Percentiles rank a stretch among this genome's conserved stretches.
These are phyloP conservation scores for Heliosperma pusillum DNA, from an alignment of 148 eudicot genomes.

Conservation along the genomic window DNA sequence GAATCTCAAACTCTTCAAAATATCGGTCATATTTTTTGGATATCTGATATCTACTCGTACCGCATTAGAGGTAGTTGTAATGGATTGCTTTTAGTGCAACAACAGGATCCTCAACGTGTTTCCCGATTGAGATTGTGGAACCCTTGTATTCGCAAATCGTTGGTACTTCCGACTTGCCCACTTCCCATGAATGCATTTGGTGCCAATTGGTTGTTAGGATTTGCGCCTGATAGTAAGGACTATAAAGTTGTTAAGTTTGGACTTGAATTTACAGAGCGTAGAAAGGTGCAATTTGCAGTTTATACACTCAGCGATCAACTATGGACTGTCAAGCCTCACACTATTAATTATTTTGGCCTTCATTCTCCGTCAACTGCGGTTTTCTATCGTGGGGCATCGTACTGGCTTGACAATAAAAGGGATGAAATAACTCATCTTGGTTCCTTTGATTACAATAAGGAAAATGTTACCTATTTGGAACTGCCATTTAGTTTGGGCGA, in stretches of 20 bases:
- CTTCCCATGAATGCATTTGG: background rate
- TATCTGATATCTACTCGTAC: no score
- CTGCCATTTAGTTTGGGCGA: background rate
- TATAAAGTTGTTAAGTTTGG: background rate
- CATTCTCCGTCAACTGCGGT: background rate
- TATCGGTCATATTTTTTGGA: no score
- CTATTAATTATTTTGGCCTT: background rate
- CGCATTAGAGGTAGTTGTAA: background rate
- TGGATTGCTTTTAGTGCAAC: background rate
- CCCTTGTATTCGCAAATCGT: background rate
- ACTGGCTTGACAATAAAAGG: background rate
- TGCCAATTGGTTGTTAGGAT: background rate
- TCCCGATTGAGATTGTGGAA: background rate
- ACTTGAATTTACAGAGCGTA: background rate
- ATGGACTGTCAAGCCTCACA: background rate
- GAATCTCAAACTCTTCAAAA: no score
- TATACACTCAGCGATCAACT: no score
- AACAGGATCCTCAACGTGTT: background rate
- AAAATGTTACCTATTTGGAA: background rate
- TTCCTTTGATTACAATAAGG: conserved; percentile 5
- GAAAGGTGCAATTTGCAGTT: background rate
- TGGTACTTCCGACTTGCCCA: background rate
- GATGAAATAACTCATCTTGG: background rate
- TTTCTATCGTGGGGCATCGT: background rate
- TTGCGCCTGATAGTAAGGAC: background rate